Percentiles rank a stretch among this genome's conserved stretches.
These are phyloP conservation scores for Blastomyces gilchristii DNA, from an alignment of 2,329 filamentous ascomycete species.

Conservation along the genomic window DNA sequence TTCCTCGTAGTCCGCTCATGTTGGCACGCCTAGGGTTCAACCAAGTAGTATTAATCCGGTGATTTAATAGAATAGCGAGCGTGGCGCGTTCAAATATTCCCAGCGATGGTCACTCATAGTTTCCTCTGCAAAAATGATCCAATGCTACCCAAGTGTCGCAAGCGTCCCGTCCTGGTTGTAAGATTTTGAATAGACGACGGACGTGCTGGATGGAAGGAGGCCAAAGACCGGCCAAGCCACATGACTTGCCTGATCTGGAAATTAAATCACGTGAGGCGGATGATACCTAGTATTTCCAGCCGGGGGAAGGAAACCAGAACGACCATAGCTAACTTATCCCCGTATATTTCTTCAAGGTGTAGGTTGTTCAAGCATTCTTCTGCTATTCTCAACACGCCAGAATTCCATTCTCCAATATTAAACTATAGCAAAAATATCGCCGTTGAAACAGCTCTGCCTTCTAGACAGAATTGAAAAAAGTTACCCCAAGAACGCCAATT, in stretches of 20 bases:
- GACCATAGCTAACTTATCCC: neutral
- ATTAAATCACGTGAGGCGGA: neutral
- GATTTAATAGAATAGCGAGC: neutral
- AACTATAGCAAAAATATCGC: neutral
- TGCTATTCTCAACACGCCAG: neutral
- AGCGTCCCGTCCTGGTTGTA: too few species aligned
- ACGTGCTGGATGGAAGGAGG: neutral
- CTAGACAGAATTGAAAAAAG: neutral
- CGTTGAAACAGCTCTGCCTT: neutral
- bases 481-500: neutral
- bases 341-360: neutral
- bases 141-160: neutral
- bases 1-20: conserved; percentile 41
- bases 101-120: neutral
- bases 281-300: neutral
- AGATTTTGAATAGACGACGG: too few species aligned
- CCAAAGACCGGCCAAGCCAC: neutral
- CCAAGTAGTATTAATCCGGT: neutral
- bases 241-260: neutral
- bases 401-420: neutral
- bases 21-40: conserved; percentile 5
- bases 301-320: too few species aligned
- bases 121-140: neutral
- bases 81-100: neutral
- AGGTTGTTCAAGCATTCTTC: neutral